These are phyloP conservation scores for Fraxinus floribunda DNA, from an alignment of 305 asterid genomes.

Conservation along the genomic window DNA sequence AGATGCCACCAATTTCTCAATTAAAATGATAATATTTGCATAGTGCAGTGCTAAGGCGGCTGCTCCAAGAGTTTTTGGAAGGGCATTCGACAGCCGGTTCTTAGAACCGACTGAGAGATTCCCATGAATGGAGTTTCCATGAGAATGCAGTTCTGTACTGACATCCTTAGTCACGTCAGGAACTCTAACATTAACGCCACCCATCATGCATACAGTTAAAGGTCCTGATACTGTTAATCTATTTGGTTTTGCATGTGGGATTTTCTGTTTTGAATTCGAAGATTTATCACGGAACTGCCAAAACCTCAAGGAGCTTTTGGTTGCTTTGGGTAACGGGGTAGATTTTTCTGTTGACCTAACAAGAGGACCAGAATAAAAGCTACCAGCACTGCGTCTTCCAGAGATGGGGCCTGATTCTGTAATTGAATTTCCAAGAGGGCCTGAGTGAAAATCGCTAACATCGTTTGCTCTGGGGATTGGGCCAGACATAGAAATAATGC, in stretches of 20 bases:
- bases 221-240: slow-evolving; percentile 37
- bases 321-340: slow-evolving; percentile 41
- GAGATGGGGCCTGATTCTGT: slow-evolving; percentile 41
- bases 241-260: slow-evolving; percentile 30
- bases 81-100: slow-evolving; percentile 56
- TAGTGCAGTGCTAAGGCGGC: slow-evolving; percentile 80
- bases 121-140: slow-evolving; percentile 35
- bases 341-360: slow-evolving; percentile 46
- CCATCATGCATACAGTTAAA: slow-evolving; percentile 36
- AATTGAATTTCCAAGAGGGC: slow-evolving; percentile 53
- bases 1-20: slow-evolving; percentile 71
- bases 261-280: slow-evolving; percentile 36
- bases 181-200: slow-evolving; percentile 28
- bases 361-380: slow-evolving; percentile 65
- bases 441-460: slow-evolving; percentile 44
- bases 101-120: slow-evolving; percentile 33
- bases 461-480: slow-evolving; percentile 53
- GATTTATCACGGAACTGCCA: slow-evolving; percentile 64
- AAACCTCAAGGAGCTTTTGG: slow-evolving; percentile 42
- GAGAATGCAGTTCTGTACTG: slow-evolving; percentile 13
- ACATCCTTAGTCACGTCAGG: slow-evolving; percentile 22
- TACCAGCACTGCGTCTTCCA: slow-evolving; percentile 34
- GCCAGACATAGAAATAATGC: slow-evolving; percentile 50
- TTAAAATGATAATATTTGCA: slow-evolving; percentile 70
- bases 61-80: slow-evolving; percentile 76